Conservation (phyloP, 225 moss, liverwort and hornwort species). For the Pseudisothecium myosuroides region DNA sequence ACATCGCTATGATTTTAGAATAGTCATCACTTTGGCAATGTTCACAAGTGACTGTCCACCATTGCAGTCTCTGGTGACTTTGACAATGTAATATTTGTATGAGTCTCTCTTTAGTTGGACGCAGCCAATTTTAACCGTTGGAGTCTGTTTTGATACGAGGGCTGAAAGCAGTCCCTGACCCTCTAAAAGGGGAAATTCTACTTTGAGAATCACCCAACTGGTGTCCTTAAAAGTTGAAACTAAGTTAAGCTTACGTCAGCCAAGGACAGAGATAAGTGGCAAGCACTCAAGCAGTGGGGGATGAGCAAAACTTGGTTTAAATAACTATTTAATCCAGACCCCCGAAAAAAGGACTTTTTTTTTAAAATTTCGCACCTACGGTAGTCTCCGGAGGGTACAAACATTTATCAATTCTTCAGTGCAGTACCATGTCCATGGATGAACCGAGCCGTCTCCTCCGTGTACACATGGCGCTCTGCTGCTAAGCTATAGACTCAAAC, state of each 20-base stretch:
- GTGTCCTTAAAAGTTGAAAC: not conserved
- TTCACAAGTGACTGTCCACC: not conserved
- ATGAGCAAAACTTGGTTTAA: slow-evolving; percentile 10
- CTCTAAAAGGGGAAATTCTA: not conserved
- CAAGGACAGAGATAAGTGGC: not conserved
- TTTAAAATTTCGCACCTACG: no score
- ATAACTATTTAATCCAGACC: not conserved
- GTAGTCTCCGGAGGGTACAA: not conserved
- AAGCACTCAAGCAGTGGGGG: not conserved
- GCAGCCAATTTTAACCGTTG: not conserved
- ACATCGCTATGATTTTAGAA: not conserved
- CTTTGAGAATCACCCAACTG: not conserved
- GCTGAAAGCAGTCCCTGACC: not conserved
- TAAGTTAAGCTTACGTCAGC: no score
- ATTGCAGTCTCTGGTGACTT: not conserved
- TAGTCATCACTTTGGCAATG: not conserved
- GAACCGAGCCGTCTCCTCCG: slow-evolving; percentile 92
- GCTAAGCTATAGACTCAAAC: slow-evolving; percentile 34
- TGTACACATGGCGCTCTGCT: slow-evolving; percentile 78
- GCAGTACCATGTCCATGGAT: slow-evolving; percentile 81
- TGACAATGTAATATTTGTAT: not conserved
- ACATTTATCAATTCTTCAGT: slow-evolving; percentile 14
- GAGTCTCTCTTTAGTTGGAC: not conserved
- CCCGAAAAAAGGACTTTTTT: not conserved
- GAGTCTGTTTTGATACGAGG: not conserved